Conservation (phyloP, 2,329 filamentous ascomycete species). For the Diaporthe sp. region DNA sequence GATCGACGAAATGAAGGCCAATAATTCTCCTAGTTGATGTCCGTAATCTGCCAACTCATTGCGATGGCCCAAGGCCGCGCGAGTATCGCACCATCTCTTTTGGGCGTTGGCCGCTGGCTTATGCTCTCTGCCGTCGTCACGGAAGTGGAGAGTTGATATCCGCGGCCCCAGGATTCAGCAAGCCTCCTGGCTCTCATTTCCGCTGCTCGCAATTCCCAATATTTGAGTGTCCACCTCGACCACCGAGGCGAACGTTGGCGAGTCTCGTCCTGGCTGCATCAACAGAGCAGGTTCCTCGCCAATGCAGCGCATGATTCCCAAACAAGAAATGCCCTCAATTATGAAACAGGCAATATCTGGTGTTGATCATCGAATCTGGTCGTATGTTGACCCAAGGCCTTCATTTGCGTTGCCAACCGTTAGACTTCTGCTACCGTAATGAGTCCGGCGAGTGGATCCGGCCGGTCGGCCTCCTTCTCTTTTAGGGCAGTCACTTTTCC, state of each 20-base stretch:
- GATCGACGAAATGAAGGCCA: constrained; percentile 15
- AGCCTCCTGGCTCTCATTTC: constrained; percentile 27
- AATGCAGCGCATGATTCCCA: neutral
- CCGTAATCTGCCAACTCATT: constrained; percentile 23
- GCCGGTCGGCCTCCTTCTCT: neutral
- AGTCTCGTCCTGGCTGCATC: neutral
- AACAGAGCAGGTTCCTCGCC: constrained; percentile 1
- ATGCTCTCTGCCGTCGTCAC: constrained; percentile 18
- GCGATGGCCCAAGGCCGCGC: neutral
- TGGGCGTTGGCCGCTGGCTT: constrained; percentile 12
- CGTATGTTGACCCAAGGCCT: neutral
- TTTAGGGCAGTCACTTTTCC: neutral
- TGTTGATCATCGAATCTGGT: constrained; percentile 11
- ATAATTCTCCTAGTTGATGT: constrained; percentile 16
- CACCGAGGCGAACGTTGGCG: neutral
- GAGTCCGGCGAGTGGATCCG: constrained; percentile 23
- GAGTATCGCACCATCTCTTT: constrained; percentile 34
- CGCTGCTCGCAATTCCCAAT: constrained; percentile 15
- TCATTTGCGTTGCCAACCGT: neutral
- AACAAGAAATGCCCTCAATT: neutral
- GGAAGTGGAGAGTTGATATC: constrained; percentile 30
- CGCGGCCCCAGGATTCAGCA: constrained; percentile 9
- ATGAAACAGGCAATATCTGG: neutral
- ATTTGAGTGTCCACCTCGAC: constrained; percentile 21
- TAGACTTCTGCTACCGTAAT: constrained; percentile 16